A percentile compares a stretch with the other conserved stretches of the same genome.
Evolutionary conservation across 441 rosid species (phyloP).

Genomic region (Eutrema salsugineum): DNA sequence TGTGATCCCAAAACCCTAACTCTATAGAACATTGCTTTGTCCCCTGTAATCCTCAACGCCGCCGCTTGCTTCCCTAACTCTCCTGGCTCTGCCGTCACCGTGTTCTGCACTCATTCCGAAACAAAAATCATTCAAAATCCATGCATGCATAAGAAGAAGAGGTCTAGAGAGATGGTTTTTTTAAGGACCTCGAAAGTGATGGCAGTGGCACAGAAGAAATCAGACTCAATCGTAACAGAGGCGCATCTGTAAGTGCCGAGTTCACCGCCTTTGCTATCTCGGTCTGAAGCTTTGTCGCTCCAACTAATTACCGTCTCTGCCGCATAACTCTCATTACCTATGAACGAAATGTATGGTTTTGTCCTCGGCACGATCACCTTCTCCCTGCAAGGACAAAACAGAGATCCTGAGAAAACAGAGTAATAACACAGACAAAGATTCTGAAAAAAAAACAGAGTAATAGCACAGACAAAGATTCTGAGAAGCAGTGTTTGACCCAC

Average conservation of each 20-base stretch:
- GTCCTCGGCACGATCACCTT: constrained; percentile 65
- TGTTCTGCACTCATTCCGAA: constrained; percentile 50
- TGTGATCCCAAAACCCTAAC: constrained; percentile 75
- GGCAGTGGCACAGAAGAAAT: constrained; percentile 79
- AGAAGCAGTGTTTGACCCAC: neutral
- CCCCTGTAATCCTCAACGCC: constrained; percentile 70
- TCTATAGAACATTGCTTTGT: constrained; percentile 76
- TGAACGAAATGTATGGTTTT: constrained; percentile 77
- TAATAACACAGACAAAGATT: neutral
- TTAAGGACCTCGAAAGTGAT: constrained; percentile 72
- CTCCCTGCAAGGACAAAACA: constrained; percentile 46
- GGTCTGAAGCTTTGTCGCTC: constrained; percentile 79
- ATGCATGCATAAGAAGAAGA: neutral
- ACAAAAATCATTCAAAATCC: neutral
- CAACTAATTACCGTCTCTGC: constrained; percentile 58
- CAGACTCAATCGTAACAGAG: constrained; percentile 63
- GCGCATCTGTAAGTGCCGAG: constrained; percentile 83
- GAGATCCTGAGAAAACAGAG: neutral
- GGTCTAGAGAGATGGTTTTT: neutral
- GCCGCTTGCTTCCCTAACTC: constrained; percentile 80
- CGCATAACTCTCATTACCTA: constrained; percentile 48
- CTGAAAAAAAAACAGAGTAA: neutral
- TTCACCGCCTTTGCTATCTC: constrained; percentile 37
- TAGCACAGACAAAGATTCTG: neutral
- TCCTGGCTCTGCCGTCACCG: constrained; percentile 69